Base-by-base conservation (phyloP, 2,329 filamentous ascomycete genomes). In the Erysiphe pulchra region DNA sequence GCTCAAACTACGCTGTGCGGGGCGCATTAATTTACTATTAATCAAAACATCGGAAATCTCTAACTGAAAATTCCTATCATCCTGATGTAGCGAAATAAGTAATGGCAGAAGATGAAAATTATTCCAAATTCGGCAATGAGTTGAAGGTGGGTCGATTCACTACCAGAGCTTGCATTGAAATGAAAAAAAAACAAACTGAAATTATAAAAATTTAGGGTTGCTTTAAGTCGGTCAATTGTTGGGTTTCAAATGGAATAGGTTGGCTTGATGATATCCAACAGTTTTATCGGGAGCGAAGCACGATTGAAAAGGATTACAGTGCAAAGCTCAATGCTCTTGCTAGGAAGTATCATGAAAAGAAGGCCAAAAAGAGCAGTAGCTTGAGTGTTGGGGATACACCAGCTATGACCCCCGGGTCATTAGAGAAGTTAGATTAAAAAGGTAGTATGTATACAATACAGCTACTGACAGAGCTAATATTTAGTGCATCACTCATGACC, bases 241-340 rank as follows among this genome's bases (percentile, higher is more conserved):
- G 90, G 90, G 82, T 92, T 47, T 70, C 75, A 51, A 77, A 82
- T 60, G 85, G 87, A 51, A 92, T 98, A 60, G 68, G 73, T 52
- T 98, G 87, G 87, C 76, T 98, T 48, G 87, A 94, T 56, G 90
- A 98, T 56, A 82, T 98, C 51, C 84, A 98, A 61, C 77, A 83
- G 58, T 98, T 95, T 67, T 98, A 95, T 67, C 82, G 90, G 51
- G 90, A 98, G 63, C 75, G 92, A 47, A 83, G 84, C 58, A 75
- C 68, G 33, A 93, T 98, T 60, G 90, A 98, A 65, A 94, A 93
- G 64, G 92, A 98, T 61, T 95, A 98, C 61, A 80, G 83, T 55
- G 71, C 79, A 51, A 95, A 87, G 63, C 75, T 98, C 51, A 80
- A 74, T 54, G 76, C 75, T 2, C 67, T 98, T 44, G 90, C 87